Evolutionary conservation across 805 yeast species (phyloP).

Genomic region (Metschnikowia koreensis): DNA sequence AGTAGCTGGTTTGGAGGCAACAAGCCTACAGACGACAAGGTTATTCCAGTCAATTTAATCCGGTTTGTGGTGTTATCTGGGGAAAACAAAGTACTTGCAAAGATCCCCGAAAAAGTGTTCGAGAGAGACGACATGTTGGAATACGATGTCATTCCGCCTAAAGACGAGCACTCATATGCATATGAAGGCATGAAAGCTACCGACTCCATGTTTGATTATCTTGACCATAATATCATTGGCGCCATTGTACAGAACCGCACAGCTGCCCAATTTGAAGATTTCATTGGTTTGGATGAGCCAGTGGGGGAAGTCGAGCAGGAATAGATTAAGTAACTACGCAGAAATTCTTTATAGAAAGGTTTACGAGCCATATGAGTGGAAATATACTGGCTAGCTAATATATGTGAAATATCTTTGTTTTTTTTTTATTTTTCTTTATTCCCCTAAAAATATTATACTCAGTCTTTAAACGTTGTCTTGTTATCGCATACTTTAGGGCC

Average conservation of each 20-base stretch:
- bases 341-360: background rate
- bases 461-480: background rate
- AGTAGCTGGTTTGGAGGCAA: slow-evolving; percentile 11
- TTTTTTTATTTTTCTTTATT: no score
- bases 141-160: slow-evolving; percentile 72
- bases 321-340: background rate
- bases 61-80: slow-evolving; percentile 71
- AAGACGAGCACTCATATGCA: slow-evolving; percentile 26
- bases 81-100: slow-evolving; percentile 69
- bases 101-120: slow-evolving; percentile 63
- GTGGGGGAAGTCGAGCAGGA: slow-evolving; percentile 1
- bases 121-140: slow-evolving; percentile 60
- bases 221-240: slow-evolving; percentile 47
- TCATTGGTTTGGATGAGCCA: slow-evolving; percentile 10
- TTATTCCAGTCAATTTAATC: slow-evolving; percentile 60
- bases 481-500: background rate
- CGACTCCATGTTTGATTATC: slow-evolving; percentile 39
- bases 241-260: slow-evolving; percentile 39
- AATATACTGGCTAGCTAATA: background rate
- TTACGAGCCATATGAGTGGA: background rate
- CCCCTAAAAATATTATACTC: background rate
- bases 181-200: slow-evolving; percentile 18
- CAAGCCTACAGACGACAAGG: slow-evolving; percentile 10
- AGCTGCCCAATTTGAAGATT: slow-evolving; percentile 22
- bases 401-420: no score